These are phyloP conservation scores for Clathrus columnatus DNA, from an alignment of 768 basidiomycete genomes.

Conservation along the genomic window DNA sequence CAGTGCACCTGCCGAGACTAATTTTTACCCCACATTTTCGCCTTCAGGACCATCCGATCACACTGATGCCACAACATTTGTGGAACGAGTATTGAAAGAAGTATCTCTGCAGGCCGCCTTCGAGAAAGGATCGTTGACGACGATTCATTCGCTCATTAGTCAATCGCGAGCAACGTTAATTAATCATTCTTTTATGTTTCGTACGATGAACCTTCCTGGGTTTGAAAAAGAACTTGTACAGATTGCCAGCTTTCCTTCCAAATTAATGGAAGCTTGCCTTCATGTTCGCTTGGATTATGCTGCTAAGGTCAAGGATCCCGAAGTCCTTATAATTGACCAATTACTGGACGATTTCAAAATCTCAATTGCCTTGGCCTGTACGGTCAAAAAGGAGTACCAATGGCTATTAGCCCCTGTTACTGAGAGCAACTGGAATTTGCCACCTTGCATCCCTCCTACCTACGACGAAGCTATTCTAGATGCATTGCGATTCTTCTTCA, in stretches of 20 bases:
- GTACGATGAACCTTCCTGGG: constrained; percentile 83
- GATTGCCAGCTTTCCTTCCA: constrained; percentile 93
- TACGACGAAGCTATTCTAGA: constrained; percentile 88
- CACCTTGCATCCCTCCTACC: constrained; percentile 79
- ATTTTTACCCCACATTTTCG: constrained; percentile 18
- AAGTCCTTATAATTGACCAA: constrained; percentile 86
- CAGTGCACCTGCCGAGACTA: constrained; percentile 52
- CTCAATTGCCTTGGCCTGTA: constrained; percentile 84
- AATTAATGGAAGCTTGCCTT: constrained; percentile 85
- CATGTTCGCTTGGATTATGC: constrained; percentile 86
- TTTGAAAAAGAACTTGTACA: constrained; percentile 86
- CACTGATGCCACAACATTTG: constrained; percentile 73
- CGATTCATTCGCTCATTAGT: constrained; percentile 79
- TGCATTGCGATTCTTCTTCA: constrained; percentile 84
- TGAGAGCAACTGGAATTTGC: constrained; percentile 80
- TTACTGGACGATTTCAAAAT: constrained; percentile 89
- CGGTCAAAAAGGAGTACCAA: constrained; percentile 91
- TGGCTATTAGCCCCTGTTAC: constrained; percentile 85
- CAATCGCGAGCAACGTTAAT: constrained; percentile 83
- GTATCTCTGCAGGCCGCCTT: constrained; percentile 94
- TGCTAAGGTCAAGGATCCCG: constrained; percentile 79
- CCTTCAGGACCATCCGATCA: constrained; percentile 34
- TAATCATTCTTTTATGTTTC: constrained; percentile 63
- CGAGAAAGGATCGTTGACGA: constrained; percentile 80
- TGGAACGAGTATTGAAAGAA: constrained; percentile 90